Conservation (phyloP, 306 rosid species). For the Morella rubra region DNA sequence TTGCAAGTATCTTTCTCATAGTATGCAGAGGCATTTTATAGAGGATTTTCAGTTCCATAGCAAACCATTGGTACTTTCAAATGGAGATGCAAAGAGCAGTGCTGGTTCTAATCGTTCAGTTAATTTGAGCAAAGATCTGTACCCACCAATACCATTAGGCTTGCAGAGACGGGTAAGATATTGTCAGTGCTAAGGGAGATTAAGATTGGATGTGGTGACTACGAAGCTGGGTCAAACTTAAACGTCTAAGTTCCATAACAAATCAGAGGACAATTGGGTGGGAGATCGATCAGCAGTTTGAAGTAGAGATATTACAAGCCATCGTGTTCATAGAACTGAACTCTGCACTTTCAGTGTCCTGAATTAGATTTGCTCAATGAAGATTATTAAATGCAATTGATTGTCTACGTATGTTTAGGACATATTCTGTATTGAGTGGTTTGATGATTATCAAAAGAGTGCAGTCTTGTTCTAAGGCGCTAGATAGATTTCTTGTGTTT, state of each 20-base stretch:
- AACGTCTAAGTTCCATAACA: slow-evolving; percentile 23
- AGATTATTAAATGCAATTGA: background rate
- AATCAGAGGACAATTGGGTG: background rate
- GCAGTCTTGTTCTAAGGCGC: background rate
- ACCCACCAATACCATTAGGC: slow-evolving; percentile 25
- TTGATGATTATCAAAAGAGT: background rate
- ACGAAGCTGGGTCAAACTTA: slow-evolving; percentile 12
- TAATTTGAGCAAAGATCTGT: slow-evolving; percentile 46
- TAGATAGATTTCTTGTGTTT: background rate
- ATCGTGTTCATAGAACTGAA: background rate
- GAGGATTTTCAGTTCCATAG: slow-evolving; percentile 46
- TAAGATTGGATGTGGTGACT: slow-evolving; percentile 23
- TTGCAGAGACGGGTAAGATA: slow-evolving; percentile 41
- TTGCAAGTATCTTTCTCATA: slow-evolving; percentile 39
- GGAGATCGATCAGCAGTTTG: background rate
- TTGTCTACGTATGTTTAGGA: background rate
- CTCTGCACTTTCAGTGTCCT: background rate
- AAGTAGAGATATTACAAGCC: background rate
- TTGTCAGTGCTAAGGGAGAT: slow-evolving; percentile 26
- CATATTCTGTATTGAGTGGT: background rate
- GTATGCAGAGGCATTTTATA: slow-evolving; percentile 37
- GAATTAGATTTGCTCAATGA: background rate
- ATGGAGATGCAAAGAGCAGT: slow-evolving; percentile 54
- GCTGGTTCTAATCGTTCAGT: slow-evolving; percentile 51
- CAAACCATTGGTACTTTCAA: slow-evolving; percentile 37